These are phyloP conservation scores for Atkinsonella hypoxylon DNA, from an alignment of 2,329 filamentous ascomycete genomes.

Conservation along the genomic window DNA sequence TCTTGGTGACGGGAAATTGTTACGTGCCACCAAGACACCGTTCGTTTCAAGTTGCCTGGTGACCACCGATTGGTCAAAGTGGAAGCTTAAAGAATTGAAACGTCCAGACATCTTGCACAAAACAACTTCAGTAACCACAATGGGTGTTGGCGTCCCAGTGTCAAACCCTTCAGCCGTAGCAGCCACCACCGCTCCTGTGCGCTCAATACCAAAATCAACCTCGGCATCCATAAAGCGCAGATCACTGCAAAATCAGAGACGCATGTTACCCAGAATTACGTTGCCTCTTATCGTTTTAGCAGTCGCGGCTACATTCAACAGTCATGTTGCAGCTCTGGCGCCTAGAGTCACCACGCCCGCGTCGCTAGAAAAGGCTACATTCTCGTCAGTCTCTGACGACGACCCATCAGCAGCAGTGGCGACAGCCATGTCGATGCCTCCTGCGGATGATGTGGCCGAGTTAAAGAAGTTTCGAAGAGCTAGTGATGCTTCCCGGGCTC, in stretches of 20 bases:
- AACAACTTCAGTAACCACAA: neutral
- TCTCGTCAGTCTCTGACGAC: neutral
- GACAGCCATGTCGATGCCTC: neutral
- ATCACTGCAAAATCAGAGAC: neutral
- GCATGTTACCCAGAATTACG: neutral
- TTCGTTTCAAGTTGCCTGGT: neutral
- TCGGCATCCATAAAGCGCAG: neutral
- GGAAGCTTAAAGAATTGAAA: neutral
- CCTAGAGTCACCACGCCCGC: neutral
- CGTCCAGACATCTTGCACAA: neutral
- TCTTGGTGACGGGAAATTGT: neutral
- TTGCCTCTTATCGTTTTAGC: slow-evolving; percentile 1
- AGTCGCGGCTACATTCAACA: neutral
- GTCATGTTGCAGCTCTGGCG: neutral
- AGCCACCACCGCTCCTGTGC: neutral
- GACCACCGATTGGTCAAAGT: neutral
- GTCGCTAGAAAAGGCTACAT: neutral
- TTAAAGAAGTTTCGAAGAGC: neutral
- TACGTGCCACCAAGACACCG: neutral
- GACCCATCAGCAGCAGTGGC: neutral
- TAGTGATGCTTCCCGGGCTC: neutral
- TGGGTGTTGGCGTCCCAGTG: neutral
- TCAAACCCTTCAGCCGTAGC: neutral
- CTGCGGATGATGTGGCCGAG: neutral
- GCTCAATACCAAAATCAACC: neutral